These are phyloP conservation scores for Ichthyophonus hoferi DNA, from an alignment of 208 protist species.

Conservation along the genomic window DNA sequence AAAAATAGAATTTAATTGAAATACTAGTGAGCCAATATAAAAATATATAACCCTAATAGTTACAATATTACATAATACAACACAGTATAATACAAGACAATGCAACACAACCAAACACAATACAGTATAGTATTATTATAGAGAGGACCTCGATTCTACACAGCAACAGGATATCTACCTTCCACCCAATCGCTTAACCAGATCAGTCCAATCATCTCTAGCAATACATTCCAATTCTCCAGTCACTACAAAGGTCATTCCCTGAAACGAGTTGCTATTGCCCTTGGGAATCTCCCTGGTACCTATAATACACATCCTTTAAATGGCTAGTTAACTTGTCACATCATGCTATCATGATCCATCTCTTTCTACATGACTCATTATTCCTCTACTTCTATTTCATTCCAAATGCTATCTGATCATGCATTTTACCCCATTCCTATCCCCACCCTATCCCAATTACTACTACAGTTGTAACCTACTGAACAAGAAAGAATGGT, in stretches of 20 bases:
- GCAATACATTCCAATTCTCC: constrained; percentile 1
- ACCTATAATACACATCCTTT: background rate
- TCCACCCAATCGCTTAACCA: constrained; percentile 4
- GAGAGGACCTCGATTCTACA: background rate
- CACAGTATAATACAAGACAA: background rate
- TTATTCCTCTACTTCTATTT: background rate
- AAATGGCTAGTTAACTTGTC: background rate
- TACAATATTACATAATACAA: background rate
- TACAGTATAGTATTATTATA: background rate
- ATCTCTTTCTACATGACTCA: background rate
- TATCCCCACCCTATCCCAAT: background rate
- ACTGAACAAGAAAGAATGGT: background rate
- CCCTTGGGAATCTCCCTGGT: background rate
- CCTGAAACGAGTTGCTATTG: background rate
- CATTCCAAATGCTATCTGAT: background rate
- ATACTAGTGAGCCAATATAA: background rate
- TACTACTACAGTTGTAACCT: background rate
- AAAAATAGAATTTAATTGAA: background rate
- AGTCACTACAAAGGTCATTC: constrained; percentile 17
- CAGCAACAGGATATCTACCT: background rate
- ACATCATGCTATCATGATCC: background rate
- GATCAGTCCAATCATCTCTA: background rate
- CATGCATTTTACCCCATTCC: background rate
- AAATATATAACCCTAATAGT: background rate
- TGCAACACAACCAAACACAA: background rate